Evolutionary conservation across 495 filamentous ascomycete genomes (phyloP).

Genomic region (Aspergillus sclerotiicarbonarius): DNA sequence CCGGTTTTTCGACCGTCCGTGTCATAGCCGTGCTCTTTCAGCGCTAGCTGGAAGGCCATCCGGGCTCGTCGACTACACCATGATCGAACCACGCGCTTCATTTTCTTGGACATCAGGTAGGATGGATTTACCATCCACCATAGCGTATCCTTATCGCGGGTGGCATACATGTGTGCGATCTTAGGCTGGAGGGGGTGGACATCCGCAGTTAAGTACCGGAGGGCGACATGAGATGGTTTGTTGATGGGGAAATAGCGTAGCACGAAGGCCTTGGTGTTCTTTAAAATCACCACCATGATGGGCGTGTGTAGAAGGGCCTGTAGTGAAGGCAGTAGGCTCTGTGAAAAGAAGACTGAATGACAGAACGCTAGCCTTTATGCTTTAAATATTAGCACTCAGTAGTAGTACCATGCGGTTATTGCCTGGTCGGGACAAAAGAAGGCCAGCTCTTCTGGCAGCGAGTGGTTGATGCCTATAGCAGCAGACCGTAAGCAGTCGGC

Average conservation of each 20-base stretch:
- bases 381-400: constrained; percentile 8
- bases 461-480: neutral
- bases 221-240: constrained; percentile 28
- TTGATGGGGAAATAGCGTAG: constrained; percentile 26
- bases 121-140: constrained; percentile 48
- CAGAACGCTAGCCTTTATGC: too few species aligned
- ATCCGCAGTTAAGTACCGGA: constrained; percentile 28
- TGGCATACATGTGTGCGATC: constrained; percentile 31
- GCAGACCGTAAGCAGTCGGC: neutral
- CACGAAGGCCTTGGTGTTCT: constrained; percentile 8
- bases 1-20: constrained; percentile 41
- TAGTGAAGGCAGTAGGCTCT: neutral
- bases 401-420: neutral
- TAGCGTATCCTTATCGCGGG: constrained; percentile 37
- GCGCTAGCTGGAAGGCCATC: constrained; percentile 52
- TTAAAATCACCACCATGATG: neutral
- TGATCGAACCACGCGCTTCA: constrained; percentile 51
- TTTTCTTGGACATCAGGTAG: constrained; percentile 26
- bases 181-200: constrained; percentile 37
- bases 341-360: neutral
- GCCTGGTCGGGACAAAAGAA: neutral
- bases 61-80: constrained; percentile 49
- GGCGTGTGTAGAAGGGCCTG: neutral
- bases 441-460: neutral
- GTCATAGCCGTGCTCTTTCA: constrained; percentile 57